Evolutionary conservation across 2,329 filamentous ascomycete genomes (phyloP).

Genomic region (Aspergillus sp.): DNA sequence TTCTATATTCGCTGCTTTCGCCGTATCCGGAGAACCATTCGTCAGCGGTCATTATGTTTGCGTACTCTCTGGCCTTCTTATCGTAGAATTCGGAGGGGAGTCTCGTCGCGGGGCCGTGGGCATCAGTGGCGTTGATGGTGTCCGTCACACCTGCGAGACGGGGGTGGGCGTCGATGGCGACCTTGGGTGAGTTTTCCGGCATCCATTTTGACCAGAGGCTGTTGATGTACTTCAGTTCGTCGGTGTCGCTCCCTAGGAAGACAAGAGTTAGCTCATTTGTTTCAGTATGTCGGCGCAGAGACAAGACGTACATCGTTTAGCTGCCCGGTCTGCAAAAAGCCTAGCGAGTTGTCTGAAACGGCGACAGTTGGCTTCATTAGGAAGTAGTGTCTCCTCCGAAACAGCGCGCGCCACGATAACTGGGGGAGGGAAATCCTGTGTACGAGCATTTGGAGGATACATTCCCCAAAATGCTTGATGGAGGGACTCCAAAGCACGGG

Average conservation of each 20-base stretch:
- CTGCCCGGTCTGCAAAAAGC: slow-evolving; percentile 67
- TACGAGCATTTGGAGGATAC: slow-evolving; percentile 57
- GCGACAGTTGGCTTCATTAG: slow-evolving; percentile 70
- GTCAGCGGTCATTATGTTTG: slow-evolving; percentile 71
- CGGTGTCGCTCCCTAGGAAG: slow-evolving; percentile 57
- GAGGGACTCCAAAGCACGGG: slow-evolving; percentile 70
- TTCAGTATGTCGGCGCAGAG: background rate
- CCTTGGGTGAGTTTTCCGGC: slow-evolving; percentile 61
- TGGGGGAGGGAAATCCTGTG: slow-evolving; percentile 53
- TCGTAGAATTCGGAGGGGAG: slow-evolving; percentile 89
- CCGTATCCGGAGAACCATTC: slow-evolving; percentile 90
- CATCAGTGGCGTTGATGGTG: slow-evolving; percentile 81
- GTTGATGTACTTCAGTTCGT: slow-evolving; percentile 81
- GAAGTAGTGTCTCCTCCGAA: slow-evolving; percentile 72
- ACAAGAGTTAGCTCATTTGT: background rate
- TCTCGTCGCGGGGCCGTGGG: slow-evolving; percentile 73
- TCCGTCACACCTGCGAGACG: slow-evolving; percentile 89
- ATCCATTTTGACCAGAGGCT: slow-evolving; percentile 78
- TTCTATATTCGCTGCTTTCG: slow-evolving; percentile 82
- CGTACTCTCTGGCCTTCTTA: slow-evolving; percentile 60
- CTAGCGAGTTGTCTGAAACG: slow-evolving; percentile 66
- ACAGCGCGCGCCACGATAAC: slow-evolving; percentile 62
- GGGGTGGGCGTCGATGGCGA: slow-evolving; percentile 80
- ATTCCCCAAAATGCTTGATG: slow-evolving; percentile 72
- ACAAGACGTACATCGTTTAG: slow-evolving; percentile 54